Base-by-base conservation (phyloP, 768 basidiomycete species). In the Pleurotus ostreatus region DNA sequence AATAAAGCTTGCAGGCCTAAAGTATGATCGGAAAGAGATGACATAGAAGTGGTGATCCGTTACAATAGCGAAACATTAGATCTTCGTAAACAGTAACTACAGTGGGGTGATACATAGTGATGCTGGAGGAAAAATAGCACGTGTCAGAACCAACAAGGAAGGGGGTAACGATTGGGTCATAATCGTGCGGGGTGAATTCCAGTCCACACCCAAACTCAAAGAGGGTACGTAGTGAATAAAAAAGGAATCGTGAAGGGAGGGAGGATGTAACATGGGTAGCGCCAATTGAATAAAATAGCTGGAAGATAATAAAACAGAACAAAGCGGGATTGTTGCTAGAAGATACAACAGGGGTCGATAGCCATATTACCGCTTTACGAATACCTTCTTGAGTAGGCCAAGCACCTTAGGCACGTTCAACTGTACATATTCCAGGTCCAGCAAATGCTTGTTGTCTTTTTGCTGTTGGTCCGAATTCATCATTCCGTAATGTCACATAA, bases 401-500 rank as follows among this genome's bases (percentile, higher is more conserved):
- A 97, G 78, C 48, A 97, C 93, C 72, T 98, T 98, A 0, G 92
- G 92, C 25, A 98, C 96, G 69, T 97, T 96, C 60, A 98, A 76
- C 71, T 97, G 93, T 56, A 98, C 96, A 67, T 99, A 98, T 74
- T 98, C 97, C 60, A 99, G 78, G 74, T 99, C 97, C 60, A 99
- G 74, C 34, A 95, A 77, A 65, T 95, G 93, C 65, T 98, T 95
- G 74, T 96, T 95, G 71, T 99, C 96, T 75, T 98, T 97, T 93
- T 98, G 96, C 94, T 98, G 55, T 54, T 40, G 55, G 22, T 25
- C 23, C 39, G 38, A 55, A 34, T 40, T 51, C 16, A 41, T 38
- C 40, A 61, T 16, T 7, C 57, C 51, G 46, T 38, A 25, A 38
- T 47, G 18, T 11, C 18, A 37, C 5, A 45, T 2, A 49, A 41